Conservation (phyloP, 352 stramenopile genomes). For the Pythium brassicae region DNA sequence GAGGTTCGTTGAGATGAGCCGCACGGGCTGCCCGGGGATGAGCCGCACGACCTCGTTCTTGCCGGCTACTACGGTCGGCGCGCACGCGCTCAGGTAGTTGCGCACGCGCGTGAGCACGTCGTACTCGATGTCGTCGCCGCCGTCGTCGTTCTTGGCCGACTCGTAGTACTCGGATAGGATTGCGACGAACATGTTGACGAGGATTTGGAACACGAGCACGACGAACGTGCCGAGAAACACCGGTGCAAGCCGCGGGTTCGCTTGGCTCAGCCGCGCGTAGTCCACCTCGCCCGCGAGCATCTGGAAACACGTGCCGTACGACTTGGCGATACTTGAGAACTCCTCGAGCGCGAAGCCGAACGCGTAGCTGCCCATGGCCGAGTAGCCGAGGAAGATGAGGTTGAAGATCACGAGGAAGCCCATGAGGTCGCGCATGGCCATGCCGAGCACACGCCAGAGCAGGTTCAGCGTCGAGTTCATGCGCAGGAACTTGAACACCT, state of each 20-base stretch:
- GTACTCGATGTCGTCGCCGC: conserved; percentile 75
- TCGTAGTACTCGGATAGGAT: conserved; percentile 89
- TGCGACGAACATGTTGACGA: conserved; percentile 89
- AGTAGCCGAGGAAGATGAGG: conserved; percentile 84
- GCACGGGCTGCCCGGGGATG: conserved; percentile 67
- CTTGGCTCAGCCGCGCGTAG: conserved; percentile 68
- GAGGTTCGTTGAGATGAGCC: conserved; percentile 84
- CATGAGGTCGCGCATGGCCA: conserved; percentile 83
- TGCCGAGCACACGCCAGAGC: conserved; percentile 79
- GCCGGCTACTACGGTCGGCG: conserved; percentile 71
- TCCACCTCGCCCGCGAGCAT: conserved; percentile 86
- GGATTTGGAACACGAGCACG: conserved; percentile 81
- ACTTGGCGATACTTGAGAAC: conserved; percentile 80
- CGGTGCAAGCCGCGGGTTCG: conserved; percentile 73
- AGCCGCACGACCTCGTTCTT: conserved; percentile 77
- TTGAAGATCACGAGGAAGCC: conserved; percentile 88
- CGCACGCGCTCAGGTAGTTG: conserved; percentile 71
- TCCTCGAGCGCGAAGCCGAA: conserved; percentile 82
- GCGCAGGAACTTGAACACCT: conserved; percentile 87
- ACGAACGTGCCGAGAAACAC: conserved; percentile 86
- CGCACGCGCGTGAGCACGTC: conserved; percentile 78
- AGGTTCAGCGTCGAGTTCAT: conserved; percentile 89
- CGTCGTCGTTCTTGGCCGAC: conserved; percentile 75
- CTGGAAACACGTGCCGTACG: conserved; percentile 81
- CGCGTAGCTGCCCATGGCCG: conserved; percentile 78